Conservation (phyloP, 306 rosid species). For the Casuarina cunninghamiana region DNA sequence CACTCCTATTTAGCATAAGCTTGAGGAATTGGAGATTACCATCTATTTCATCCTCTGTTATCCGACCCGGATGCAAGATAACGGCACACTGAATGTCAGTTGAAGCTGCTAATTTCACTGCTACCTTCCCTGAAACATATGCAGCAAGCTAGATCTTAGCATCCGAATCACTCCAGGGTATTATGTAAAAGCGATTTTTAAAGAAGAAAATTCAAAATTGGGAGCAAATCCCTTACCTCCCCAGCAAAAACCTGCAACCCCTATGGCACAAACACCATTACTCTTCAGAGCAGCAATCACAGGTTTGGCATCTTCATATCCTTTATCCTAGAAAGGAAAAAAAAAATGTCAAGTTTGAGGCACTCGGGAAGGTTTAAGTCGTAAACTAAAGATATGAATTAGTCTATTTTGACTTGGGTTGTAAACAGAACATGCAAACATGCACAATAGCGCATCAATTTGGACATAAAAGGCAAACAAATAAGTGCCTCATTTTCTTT, state of each 20-base stretch:
- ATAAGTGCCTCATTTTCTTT: background rate
- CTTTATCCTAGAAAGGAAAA: constrained; percentile 48
- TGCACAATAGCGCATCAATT: background rate
- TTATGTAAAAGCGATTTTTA: background rate
- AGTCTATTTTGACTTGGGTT: background rate
- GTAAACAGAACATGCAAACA: background rate
- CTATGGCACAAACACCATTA: constrained; percentile 51
- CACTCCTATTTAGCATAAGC: background rate
- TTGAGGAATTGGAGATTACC: constrained; percentile 13
- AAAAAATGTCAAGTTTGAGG: background rate
- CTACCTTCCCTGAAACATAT: constrained; percentile 45
- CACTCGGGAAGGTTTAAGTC: background rate
- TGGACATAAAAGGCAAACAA: background rate
- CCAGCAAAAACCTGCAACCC: constrained; percentile 70
- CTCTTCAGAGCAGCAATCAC: constrained; percentile 52
- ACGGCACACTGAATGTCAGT: constrained; percentile 44
- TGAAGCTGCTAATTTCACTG: constrained; percentile 34
- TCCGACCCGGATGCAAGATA: constrained; percentile 44
- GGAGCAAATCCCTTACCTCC: constrained; percentile 43
- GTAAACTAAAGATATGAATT: background rate
- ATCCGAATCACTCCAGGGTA: background rate
- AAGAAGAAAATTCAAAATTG: background rate
- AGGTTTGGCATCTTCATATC: constrained; percentile 44
- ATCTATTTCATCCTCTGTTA: constrained; percentile 25
- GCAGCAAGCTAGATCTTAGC: constrained; percentile 4